Base-by-base conservation (phyloP, 2,329 filamentous ascomycete species). In the Pseudogymnoascus sp. region DNA sequence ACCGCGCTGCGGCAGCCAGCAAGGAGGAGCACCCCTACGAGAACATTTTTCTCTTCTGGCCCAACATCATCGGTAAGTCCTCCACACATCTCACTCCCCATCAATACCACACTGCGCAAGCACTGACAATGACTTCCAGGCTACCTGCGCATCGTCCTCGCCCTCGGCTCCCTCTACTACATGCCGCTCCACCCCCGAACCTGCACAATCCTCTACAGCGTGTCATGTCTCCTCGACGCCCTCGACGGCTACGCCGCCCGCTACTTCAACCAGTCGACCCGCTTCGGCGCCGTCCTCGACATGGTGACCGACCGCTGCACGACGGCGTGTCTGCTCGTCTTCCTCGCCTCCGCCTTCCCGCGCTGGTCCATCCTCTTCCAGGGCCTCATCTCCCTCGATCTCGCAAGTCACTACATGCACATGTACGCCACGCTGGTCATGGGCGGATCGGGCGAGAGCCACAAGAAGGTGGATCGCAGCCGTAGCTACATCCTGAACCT, bases 251-350 rank as follows among this genome's bases (percentile, higher is more conserved):
- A 92, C 69, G 92, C 92, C n/a, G 94, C 94, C 62, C 87, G 90
- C 57, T 79, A 83, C 69, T 87, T 93, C 73, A 85, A 96, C 70
- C 94, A 99, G 75, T 93, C 90, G 37, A 97, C 94, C 60, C 89
- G 89, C 66, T 99, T 99, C 74, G 94, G 94, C 65, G 94, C 93
- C 32, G 93, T 99, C 34, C 82, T 99, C 65, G 94, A 99, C 78
- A 99, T 99, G 94, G 93, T 99, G 64, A 99, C 94, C 16, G 94
- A 99, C 76, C 88, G 94, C 63, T 97, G 94, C 80, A 97, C 93
- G 30, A 99, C 94, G 2, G 87, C 93, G 2, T 99, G 94, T 75
- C 78, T 99, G 68, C 84, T 99, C 57, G 92, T 97, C 58, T 99
- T 97, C 78, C 78, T 99, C 64, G 91, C 90, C 39, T 95, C 91